phyloP scores from a whole-genome alignment of 192 early-diverging fungal species.

The Backusella parvicylindrica region DNA sequence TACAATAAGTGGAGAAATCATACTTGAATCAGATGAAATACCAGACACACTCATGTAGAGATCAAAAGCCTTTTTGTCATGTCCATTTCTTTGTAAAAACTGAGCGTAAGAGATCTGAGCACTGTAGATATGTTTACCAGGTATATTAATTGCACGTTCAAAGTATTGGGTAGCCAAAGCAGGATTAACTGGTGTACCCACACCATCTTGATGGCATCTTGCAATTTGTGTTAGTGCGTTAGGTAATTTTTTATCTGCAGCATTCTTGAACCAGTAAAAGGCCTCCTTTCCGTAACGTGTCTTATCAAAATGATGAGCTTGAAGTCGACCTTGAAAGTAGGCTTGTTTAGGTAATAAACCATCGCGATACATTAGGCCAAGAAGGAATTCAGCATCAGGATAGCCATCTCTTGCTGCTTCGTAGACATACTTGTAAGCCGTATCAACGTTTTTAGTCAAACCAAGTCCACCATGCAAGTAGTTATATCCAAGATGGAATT shows the following conservation, averaged over 20 bases:
- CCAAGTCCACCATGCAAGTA: constrained; percentile 30
- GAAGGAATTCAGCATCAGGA: constrained; percentile 16
- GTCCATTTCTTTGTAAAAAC: constrained; percentile 23
- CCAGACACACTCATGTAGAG: constrained; percentile 20
- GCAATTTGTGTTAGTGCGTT: constrained; percentile 28
- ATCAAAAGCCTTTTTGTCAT: constrained; percentile 22
- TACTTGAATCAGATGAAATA: background rate
- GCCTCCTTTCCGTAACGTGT: constrained; percentile 16
- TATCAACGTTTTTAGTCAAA: constrained; percentile 11
- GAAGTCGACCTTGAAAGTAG: background rate
- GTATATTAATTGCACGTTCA: constrained; percentile 20
- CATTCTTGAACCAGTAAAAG: constrained; percentile 34
- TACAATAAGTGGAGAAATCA: background rate
- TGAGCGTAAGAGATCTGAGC: constrained; percentile 28
- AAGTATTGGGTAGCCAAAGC: constrained; percentile 25
- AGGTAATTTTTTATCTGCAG: constrained; percentile 29
- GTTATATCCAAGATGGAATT: constrained; percentile 27
- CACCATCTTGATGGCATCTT: constrained; percentile 33
- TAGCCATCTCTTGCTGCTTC: constrained; percentile 21
- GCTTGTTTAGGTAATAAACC: background rate
- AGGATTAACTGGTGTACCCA: constrained; percentile 25
- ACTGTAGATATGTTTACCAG: background rate
- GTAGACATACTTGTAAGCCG: constrained; percentile 18
- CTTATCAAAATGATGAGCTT: background rate
- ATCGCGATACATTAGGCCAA: constrained; percentile 33